These are phyloP conservation scores for Lodderomyces parapsilosis DNA, from an alignment of 1,139 yeast genomes.

Conservation along the genomic window DNA sequence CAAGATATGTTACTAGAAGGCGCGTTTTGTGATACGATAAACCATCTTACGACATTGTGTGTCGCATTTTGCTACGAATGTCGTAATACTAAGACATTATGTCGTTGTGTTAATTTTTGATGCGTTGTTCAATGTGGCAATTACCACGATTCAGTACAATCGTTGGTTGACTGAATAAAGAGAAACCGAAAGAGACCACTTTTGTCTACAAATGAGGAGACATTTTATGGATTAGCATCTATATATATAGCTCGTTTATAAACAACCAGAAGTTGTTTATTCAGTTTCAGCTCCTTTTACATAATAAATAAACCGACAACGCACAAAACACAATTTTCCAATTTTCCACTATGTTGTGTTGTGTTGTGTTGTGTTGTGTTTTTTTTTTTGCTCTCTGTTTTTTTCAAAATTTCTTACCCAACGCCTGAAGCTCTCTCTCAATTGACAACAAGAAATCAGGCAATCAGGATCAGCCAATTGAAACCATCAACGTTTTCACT, in stretches of 20 bases:
- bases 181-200: no score
- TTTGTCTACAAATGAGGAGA: no score
- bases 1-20: background rate
- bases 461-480: constrained; percentile 1
- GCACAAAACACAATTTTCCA: no score
- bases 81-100: background rate
- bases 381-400: constrained; percentile 5
- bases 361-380: background rate
- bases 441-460: background rate
- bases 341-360: no score
- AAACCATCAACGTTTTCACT: background rate
- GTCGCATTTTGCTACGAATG: background rate
- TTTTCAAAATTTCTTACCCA: constrained; percentile 1
- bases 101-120: constrained; percentile 4
- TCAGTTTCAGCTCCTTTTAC: no score
- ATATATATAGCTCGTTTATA: no score
- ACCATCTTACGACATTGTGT: background rate
- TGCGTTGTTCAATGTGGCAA: constrained; percentile 12
- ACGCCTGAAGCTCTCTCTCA: constrained; percentile 1
- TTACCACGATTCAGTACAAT: no score
- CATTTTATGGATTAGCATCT: no score
- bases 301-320: no score
- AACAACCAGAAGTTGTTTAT: no score
- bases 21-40: background rate
- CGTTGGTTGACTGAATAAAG: no score